These are phyloP conservation scores for Coemansia guatemalensis DNA, from an alignment of 192 early-diverging fungal species.

Conservation along the genomic window DNA sequence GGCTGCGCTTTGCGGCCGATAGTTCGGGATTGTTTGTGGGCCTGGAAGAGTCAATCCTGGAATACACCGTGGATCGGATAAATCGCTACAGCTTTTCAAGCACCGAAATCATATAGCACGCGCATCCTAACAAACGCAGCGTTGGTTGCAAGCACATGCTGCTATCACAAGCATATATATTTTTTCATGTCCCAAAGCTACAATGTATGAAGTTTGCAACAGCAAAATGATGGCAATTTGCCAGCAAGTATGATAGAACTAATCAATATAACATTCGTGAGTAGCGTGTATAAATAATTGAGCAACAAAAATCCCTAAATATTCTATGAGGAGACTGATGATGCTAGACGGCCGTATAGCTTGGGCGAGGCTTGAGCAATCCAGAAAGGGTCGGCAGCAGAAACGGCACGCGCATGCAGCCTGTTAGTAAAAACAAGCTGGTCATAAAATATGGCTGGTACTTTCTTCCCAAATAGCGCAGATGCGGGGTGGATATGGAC, in stretches of 20 bases:
- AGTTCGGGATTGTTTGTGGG: constrained; percentile 87
- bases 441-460: constrained; percentile 81
- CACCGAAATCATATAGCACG: constrained; percentile 68
- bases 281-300: neutral
- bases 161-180: neutral
- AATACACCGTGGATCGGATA: constrained; percentile 80
- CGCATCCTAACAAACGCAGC: no score
- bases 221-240: neutral
- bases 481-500: constrained; percentile 90
- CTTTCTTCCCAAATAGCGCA: constrained; percentile 77
- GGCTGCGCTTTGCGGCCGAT: constrained; percentile 80
- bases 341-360: constrained; percentile 55
- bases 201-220: constrained; percentile 1
- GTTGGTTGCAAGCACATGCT: no score
- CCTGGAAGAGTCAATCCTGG: constrained; percentile 77
- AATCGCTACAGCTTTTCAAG: constrained; percentile 77
- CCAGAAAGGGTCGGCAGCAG: constrained; percentile 81
- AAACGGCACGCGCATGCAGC: constrained; percentile 84
- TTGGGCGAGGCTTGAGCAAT: constrained; percentile 74
- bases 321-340: neutral
- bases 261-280: neutral
- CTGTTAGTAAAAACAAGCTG: constrained; percentile 89
- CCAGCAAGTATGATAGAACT: neutral
- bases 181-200: neutral
- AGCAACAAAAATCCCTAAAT: neutral